Conservation (phyloP, 2,329 filamentous ascomycete species). For the Atkinsonella texensis region DNA sequence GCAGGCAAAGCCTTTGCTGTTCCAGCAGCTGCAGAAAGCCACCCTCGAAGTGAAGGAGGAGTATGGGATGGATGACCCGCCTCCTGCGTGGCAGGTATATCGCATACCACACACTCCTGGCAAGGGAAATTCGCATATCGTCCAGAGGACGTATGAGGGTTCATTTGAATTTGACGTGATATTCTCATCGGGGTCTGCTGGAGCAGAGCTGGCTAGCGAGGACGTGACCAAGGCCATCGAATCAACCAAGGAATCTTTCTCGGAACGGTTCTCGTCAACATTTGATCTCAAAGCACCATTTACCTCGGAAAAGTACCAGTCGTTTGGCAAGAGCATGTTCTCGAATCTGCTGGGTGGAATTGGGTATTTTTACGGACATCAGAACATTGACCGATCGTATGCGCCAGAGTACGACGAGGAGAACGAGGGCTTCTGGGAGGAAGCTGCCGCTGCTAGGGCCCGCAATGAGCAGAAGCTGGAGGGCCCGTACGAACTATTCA, state of each 20-base stretch:
- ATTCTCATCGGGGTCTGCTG: conserved; percentile 67
- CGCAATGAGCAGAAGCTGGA: conserved; percentile 58
- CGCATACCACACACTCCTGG: conserved; percentile 59
- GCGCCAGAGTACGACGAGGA: conserved; percentile 92
- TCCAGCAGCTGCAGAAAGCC: conserved; percentile 39
- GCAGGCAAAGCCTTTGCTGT: conserved; percentile 62
- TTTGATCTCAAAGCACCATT: conserved; percentile 64
- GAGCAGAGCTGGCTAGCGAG: conserved; percentile 40
- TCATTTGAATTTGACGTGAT: conserved; percentile 88
- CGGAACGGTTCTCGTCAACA: conserved; percentile 58
- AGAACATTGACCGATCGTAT: conserved; percentile 80
- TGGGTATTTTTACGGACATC: conserved; percentile 86
- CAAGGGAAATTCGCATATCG: conserved; percentile 68
- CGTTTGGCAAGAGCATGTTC: conserved; percentile 80
- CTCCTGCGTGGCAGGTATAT: conserved; percentile 77
- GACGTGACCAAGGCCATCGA: conserved; percentile 61
- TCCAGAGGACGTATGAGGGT: conserved; percentile 87
- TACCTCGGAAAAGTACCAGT: conserved; percentile 55
- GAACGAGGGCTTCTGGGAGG: conserved; percentile 91
- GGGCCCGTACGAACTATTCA: conserved; percentile 80
- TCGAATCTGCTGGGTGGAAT: conserved; percentile 91
- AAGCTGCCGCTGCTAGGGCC: conserved; percentile 66
- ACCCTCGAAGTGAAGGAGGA: conserved; percentile 37
- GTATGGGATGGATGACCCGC: conserved; percentile 51
- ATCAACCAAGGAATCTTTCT: conserved; percentile 54